Percentiles rank a stretch among this genome's conserved stretches.
phyloP scores from a whole-genome alignment of 306 rosid genomes.

The Begonia loranthoides region DNA sequence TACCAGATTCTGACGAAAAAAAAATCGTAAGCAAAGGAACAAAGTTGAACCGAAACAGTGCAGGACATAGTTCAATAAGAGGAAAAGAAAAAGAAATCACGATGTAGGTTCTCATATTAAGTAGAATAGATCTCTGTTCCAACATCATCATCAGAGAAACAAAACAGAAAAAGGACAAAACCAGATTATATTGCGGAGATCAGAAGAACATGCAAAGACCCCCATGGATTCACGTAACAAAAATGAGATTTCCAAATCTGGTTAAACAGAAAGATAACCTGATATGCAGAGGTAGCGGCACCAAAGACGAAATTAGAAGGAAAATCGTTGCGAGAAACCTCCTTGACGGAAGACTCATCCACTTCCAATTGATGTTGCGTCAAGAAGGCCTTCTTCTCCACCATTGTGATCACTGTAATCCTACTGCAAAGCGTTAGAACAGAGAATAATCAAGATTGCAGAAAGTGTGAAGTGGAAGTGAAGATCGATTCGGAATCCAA shows the following conservation, averaged over 20 bases:
- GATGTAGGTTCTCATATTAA: neutral
- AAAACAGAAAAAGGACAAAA: neutral
- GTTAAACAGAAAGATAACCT: constrained; percentile 25
- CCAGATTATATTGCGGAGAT: constrained; percentile 12
- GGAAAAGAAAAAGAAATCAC: neutral
- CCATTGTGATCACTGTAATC: constrained; percentile 19
- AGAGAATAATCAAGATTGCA: neutral
- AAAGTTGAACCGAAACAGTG: too few species aligned
- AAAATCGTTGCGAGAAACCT: constrained; percentile 49
- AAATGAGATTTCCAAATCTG: neutral
- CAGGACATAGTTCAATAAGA: too few species aligned
- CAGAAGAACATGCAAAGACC: neutral
- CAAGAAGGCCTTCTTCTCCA: constrained; percentile 21
- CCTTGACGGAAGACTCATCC: constrained; percentile 7
- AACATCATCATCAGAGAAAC: too few species aligned
- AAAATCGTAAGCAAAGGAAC: too few species aligned
- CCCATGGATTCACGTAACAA: neutral
- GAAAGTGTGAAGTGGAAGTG: neutral
- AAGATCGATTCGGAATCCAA: neutral
- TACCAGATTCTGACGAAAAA: too few species aligned
- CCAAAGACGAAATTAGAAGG: constrained; percentile 79
- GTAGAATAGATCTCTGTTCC: neutral
- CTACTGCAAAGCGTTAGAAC: neutral
- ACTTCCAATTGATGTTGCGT: constrained; percentile 13
- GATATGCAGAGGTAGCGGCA: constrained; percentile 81